A percentile compares a stretch with the other conserved stretches of the same genome.
These are phyloP conservation scores for Botrytis deweyae DNA, from an alignment of 2,329 filamentous ascomycete genomes.

Conservation along the genomic window DNA sequence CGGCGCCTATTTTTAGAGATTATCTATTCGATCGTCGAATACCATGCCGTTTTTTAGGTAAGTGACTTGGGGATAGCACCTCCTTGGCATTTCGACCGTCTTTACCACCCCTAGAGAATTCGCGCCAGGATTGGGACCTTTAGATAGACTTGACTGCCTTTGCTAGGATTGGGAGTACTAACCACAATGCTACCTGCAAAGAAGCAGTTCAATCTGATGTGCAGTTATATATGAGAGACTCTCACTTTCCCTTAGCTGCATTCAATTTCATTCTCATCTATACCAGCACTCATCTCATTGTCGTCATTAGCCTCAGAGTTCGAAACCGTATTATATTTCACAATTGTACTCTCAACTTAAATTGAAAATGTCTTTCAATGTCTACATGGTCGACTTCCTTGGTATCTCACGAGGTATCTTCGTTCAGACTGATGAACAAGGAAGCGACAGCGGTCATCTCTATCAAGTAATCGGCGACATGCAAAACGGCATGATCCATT, in stretches of 20 bases:
- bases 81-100: slow-evolving; percentile 10
- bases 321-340: background rate
- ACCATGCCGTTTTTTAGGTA: slow-evolving; percentile 5
- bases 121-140: slow-evolving; percentile 19
- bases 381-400: slow-evolving; percentile 20
- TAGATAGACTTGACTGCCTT: slow-evolving; percentile 16
- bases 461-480: slow-evolving; percentile 23
- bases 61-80: background rate
- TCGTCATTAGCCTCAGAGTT: background rate
- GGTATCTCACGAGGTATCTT: slow-evolving; percentile 20
- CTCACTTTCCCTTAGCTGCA: background rate
- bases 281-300: background rate
- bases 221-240: slow-evolving; percentile 10
- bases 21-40: background rate
- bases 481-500: slow-evolving; percentile 21
- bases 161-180: background rate
- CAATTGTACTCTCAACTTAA: background rate
- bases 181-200: background rate
- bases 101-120: background rate
- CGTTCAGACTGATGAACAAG: slow-evolving; percentile 18
- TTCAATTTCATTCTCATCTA: background rate
- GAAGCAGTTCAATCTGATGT: background rate
- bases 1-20: slow-evolving; percentile 1
- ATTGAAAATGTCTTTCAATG: slow-evolving; percentile 14
- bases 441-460: slow-evolving; percentile 17